These are phyloP conservation scores for Filobasidium floriforme DNA, from an alignment of 768 basidiomycete genomes.

Conservation along the genomic window DNA sequence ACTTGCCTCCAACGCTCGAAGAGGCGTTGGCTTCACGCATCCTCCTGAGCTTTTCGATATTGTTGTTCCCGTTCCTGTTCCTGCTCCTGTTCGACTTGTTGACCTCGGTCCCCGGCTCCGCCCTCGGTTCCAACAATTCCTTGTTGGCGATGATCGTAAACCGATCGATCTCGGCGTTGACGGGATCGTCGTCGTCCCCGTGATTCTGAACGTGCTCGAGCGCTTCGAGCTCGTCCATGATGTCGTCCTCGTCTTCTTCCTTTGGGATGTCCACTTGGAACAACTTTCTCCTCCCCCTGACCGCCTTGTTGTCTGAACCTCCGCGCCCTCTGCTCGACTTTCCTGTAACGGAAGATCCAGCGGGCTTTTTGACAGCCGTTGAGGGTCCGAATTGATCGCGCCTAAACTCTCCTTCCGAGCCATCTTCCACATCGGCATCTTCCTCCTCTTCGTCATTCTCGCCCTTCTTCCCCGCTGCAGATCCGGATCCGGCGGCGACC, in stretches of 20 bases:
- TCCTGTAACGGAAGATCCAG: no score
- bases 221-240: no score
- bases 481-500: not conserved
- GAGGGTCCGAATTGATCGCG: not conserved
- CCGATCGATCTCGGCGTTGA: no score
- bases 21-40: no score
- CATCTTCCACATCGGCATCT: conserved; percentile 24
- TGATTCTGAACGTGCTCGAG: not conserved
- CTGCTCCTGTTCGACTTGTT: no score
- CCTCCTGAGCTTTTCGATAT: no score
- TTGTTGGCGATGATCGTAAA: no score
- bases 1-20: no score
- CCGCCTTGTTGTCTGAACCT: not conserved
- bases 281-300: conserved; percentile 8
- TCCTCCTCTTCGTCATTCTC: conserved; percentile 19
- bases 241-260: conserved; percentile 29
- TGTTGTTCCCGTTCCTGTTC: no score
- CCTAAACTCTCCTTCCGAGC: not conserved
- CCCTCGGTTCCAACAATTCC: no score
- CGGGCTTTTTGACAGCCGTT: not conserved
- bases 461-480: not conserved
- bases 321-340: not conserved
- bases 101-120: no score
- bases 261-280: conserved; percentile 17
- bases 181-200: not conserved